These are phyloP conservation scores for Kodamaea neixiangensis DNA, from an alignment of 805 yeast genomes.

Conservation along the genomic window DNA sequence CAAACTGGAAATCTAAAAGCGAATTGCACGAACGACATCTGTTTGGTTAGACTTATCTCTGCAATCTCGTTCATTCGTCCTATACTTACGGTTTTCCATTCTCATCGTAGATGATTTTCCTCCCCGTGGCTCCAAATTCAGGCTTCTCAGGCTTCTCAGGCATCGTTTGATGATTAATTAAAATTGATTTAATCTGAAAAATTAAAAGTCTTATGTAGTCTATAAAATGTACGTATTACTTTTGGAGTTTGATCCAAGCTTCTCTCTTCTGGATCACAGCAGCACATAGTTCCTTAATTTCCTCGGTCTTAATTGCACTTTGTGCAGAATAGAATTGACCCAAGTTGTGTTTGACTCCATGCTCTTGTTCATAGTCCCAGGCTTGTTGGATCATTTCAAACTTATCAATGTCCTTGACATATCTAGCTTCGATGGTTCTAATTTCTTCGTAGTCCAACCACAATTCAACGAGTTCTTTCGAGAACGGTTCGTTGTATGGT, in stretches of 20 bases:
- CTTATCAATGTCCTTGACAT: conserved; percentile 93
- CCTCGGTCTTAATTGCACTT: conserved; percentile 64
- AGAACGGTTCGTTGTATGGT: conserved; percentile 64
- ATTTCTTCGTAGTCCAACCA: conserved; percentile 93
- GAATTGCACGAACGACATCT: conserved; percentile 90
- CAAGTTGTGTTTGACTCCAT: conserved; percentile 57
- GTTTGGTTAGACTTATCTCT: neutral
- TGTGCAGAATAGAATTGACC: conserved; percentile 70
- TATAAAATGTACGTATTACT: neutral
- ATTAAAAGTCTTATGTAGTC: neutral
- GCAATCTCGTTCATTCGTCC: neutral
- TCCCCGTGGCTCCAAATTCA: conserved; percentile 58
- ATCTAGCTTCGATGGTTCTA: conserved; percentile 76
- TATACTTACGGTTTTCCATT: conserved; percentile 88
- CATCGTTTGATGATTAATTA: neutral
- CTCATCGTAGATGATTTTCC: conserved; percentile 73
- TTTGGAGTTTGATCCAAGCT: conserved; percentile 8
- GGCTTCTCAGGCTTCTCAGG: conserved; percentile 29
- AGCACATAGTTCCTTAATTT: conserved; percentile 69
- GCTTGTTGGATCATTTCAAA: conserved; percentile 82
- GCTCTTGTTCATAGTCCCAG: conserved; percentile 76
- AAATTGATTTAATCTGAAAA: neutral
- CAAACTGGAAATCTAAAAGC: conserved; percentile 75
- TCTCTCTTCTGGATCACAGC: conserved; percentile 42
- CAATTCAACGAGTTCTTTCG: conserved; percentile 62